Base-by-base conservation (phyloP, 192 early-diverging fungal species). In the Coemansia sp. region DNA sequence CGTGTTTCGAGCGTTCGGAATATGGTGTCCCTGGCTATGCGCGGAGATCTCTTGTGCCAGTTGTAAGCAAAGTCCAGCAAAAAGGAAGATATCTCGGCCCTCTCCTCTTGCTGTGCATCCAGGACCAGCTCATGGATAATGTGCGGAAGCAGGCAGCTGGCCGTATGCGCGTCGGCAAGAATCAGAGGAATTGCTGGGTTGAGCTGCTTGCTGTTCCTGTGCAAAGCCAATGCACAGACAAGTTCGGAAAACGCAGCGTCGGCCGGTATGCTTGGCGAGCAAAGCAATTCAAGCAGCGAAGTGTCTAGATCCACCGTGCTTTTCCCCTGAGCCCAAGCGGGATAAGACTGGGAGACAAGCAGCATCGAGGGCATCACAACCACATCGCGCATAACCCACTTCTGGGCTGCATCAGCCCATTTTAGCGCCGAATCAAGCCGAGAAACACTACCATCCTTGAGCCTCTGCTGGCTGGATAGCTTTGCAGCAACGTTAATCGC, bases 11-110 rank as follows among this genome's bases (percentile, higher is more conserved):
- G 55, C 13, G 59, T 64, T 2, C 72, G 54, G 5, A 36, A 34
- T 29, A 80, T 68, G 15, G 70, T 58, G 6, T 62, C 62, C 23
- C 64, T 61, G 6, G 68, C 68, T 48, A 80, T 59, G 14, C 44
- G 41, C 20, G 77, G 71, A 15, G 77, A 67, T 14, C 70, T 50
- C 29, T 61, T 27, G 19, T 55, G 53, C 77, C 77, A 80, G 57
- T 80, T 80, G 50, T 80, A 64, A 11, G 61, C 64, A 64, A 80
- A 70, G 59, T 80, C 77, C 17, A 80, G 61, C 15, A 80, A 19
- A 22, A 80, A 65, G 5, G 71, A 67, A 1, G 77, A 67, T 10
- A 73, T 50, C 45, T 70, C 72, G 5, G 19, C 50, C 19, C 77
- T 57, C 48, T 33, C 34, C 7, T 59, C 64, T 4, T 31, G 14